These are phyloP conservation scores for Lophiostoma macrostomum DNA, from an alignment of 495 filamentous ascomycete species.

Conservation along the genomic window DNA sequence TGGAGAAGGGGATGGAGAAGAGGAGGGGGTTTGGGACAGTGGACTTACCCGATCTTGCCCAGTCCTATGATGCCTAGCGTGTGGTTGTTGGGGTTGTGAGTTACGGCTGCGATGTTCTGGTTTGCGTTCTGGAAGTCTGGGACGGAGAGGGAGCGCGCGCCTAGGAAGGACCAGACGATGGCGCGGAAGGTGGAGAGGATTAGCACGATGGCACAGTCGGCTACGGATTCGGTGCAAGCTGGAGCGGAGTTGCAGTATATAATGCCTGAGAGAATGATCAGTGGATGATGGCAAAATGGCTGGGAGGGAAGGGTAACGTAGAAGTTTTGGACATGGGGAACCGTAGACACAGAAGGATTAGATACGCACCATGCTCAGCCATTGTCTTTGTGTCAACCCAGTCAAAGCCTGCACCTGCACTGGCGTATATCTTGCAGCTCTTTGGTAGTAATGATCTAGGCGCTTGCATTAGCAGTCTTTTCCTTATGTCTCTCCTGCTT, in stretches of 20 bases:
- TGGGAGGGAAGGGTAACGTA: not conserved
- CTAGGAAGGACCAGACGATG: constrained; percentile 59
- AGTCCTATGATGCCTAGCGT: constrained; percentile 63
- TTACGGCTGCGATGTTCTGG: constrained; percentile 51
- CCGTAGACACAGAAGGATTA: not conserved
- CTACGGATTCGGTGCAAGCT: constrained; percentile 66
- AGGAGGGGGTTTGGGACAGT: too few species aligned
- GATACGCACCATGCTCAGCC: constrained; percentile 58
- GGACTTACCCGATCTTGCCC: constrained; percentile 69
- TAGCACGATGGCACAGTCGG: constrained; percentile 61
- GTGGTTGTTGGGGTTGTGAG: constrained; percentile 57
- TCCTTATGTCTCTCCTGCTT: not conserved
- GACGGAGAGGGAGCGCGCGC: constrained; percentile 44
- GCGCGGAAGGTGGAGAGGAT: constrained; percentile 64
- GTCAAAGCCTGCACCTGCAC: constrained; percentile 72
- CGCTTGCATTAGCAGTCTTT: not conserved
- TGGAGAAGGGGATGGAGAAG: too few species aligned
- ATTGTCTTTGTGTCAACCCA: constrained; percentile 71
- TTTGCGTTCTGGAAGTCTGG: constrained; percentile 57
- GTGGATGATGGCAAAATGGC: not conserved
- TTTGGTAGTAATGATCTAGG: constrained; percentile 54
- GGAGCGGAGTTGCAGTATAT: constrained; percentile 68
- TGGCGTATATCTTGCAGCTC: constrained; percentile 65
- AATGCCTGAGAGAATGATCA: constrained; percentile 49
- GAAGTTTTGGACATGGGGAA: not conserved